Evolutionary conservation across 148 eudicot genomes (phyloP), one percentile per base, ranked within the genome.

Genomic region (Arctostaphylos glauca): DNA sequence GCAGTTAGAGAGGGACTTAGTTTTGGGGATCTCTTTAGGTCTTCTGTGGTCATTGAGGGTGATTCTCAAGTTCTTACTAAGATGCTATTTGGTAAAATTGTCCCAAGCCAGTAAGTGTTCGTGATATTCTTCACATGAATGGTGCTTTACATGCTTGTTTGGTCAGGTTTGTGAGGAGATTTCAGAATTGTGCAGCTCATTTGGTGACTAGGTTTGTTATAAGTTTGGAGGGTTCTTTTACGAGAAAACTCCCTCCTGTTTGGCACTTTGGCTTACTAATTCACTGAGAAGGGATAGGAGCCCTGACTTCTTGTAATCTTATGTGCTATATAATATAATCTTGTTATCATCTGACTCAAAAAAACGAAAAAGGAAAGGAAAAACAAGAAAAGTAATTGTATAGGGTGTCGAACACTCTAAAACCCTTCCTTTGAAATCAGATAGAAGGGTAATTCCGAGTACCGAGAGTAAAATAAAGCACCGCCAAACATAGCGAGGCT

Each of bases 131-230:
- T 25, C 3, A 25, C 44, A 25, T 66, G 71, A 4, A 25, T 66
- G 71, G 71, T 66, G 12, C 71, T 66, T 66, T 66, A 15, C 43
- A 66, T 25, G 71, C 44, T 66, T 66, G 71, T 66, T 66, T 66
- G 71, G 10, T 66, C 16, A 31, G 44, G 38, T 66, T 66, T 12
- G 71, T 38, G 14, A 66, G 12, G 71, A 66, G 16, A 3, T 41
- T 6, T 1, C 18, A 66, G 16, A 64, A 23, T 23, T 64, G 71
- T 66, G 71, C 18, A 66, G 43, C 44, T 66, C 44, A 66, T 66
- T 41, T 10, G 41, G 41, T 8, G 10, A 15, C 70, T 64, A 23
- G 70, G 5, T 25, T 66, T 3, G 16, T 16, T 10, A 66, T 25
- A 41, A 66, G 71, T 31, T 66, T 66, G 43, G 43, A 25, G 71